These are phyloP conservation scores for Candida anutae DNA, from an alignment of 1,139 yeast species.

Conservation along the genomic window DNA sequence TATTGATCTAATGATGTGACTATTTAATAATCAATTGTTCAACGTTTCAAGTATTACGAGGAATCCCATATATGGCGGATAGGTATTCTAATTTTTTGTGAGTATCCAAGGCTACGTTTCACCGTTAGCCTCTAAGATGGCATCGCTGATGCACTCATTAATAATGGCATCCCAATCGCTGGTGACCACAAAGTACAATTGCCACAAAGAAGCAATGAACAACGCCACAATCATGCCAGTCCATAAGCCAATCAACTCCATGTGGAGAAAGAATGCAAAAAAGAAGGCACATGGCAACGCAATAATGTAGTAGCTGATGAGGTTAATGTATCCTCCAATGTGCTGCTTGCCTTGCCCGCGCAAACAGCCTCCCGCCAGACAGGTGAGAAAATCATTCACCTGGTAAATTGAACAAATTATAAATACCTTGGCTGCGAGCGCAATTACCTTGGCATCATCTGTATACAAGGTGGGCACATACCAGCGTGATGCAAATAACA, in stretches of 20 bases:
- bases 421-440: conserved; percentile 43
- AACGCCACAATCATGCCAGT: conserved; percentile 53
- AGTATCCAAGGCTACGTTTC: neutral
- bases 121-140: conserved; percentile 23
- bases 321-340: conserved; percentile 54
- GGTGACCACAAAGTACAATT: conserved; percentile 35
- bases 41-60: no score
- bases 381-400: conserved; percentile 46
- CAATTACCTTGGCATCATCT: conserved; percentile 39
- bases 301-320: conserved; percentile 48
- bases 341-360: conserved; percentile 65
- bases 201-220: conserved; percentile 36
- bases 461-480: conserved; percentile 44
- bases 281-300: conserved; percentile 54
- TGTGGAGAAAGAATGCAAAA: conserved; percentile 40
- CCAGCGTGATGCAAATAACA: conserved; percentile 31
- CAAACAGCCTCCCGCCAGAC: conserved; percentile 51
- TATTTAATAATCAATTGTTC: no score
- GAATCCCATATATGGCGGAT: no score
- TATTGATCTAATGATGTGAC: no score
- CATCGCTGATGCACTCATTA: conserved; percentile 33
- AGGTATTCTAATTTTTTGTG: no score
- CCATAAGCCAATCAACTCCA: conserved; percentile 53
- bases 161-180: conserved; percentile 55
- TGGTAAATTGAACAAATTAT: conserved; percentile 54